A percentile compares a stretch with the other conserved stretches of the same genome.
These are phyloP conservation scores for Trichoderma sp. DNA, from an alignment of 2,329 filamentous ascomycete species.

Conservation along the genomic window DNA sequence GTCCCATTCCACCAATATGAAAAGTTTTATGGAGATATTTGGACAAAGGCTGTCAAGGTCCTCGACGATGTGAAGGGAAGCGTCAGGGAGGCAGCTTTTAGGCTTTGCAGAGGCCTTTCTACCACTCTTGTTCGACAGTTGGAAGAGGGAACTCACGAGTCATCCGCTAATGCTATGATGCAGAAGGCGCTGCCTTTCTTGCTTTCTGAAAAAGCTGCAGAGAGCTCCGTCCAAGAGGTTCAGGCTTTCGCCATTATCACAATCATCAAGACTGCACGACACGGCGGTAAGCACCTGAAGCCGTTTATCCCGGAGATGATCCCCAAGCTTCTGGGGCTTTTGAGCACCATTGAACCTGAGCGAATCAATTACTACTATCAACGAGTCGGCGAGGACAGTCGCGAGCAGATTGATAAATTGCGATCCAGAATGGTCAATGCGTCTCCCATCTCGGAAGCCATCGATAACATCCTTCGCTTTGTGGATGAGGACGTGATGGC, in stretches of 20 bases:
- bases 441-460: conserved; percentile 89
- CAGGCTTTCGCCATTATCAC: conserved; percentile 81
- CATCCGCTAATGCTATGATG: conserved; percentile 76
- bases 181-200: conserved; percentile 87
- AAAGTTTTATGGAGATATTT: conserved; percentile 80
- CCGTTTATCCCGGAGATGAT: conserved; percentile 82
- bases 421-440: conserved; percentile 78
- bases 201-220: conserved; percentile 82
- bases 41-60: conserved; percentile 83
- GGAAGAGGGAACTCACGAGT: conserved; percentile 72
- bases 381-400: conserved; percentile 81
- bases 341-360: conserved; percentile 88
- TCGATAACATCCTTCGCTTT: conserved; percentile 84
- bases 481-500: conserved; percentile 78
- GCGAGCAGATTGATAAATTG: conserved; percentile 87
- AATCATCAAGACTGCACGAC: conserved; percentile 86
- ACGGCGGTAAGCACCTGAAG: conserved; percentile 74
- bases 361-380: conserved; percentile 91
- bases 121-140: conserved; percentile 83
- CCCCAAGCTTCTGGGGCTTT: conserved; percentile 74
- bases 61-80: conserved; percentile 95
- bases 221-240: conserved; percentile 86
- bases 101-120: conserved; percentile 80
- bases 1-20: conserved; percentile 76
- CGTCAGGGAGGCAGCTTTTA: conserved; percentile 77